Conservation (phyloP, 1,139 yeast species). For the Arxiozyma heterogenica region DNA sequence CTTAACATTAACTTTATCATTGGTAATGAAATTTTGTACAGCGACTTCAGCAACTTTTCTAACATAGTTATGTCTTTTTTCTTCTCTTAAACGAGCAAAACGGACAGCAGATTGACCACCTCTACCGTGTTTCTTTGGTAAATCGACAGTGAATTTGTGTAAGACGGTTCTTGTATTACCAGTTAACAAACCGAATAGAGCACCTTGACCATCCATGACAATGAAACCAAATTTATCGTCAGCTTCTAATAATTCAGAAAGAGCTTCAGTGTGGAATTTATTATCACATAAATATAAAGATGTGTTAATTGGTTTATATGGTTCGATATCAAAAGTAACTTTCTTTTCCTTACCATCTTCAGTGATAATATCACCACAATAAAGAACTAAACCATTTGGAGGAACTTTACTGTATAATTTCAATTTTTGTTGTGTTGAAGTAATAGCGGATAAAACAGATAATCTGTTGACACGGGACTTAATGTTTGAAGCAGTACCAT, state of each 20-base stretch:
- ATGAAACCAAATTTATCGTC: slow-evolving; percentile 96
- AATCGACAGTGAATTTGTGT: slow-evolving; percentile 92
- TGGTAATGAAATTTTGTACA: slow-evolving; percentile 88
- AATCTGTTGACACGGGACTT: slow-evolving; percentile 94
- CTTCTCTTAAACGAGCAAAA: slow-evolving; percentile 97
- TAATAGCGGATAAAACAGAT: slow-evolving; percentile 91
- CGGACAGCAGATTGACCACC: slow-evolving; percentile 99
- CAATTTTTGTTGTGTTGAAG: slow-evolving; percentile 93
- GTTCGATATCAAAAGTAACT: slow-evolving; percentile 90
- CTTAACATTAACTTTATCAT: slow-evolving; percentile 85
- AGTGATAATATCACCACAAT: slow-evolving; percentile 96
- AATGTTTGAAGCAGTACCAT: slow-evolving; percentile 96
- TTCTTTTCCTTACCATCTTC: slow-evolving; percentile 97
- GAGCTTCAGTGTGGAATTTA: slow-evolving; percentile 95
- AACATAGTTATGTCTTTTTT: slow-evolving; percentile 95
- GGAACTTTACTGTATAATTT: slow-evolving; percentile 86
- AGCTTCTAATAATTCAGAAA: slow-evolving; percentile 84
- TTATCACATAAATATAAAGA: slow-evolving; percentile 93
- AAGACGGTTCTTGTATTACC: slow-evolving; percentile 95
- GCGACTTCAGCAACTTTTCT: slow-evolving; percentile 98
- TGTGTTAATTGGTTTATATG: slow-evolving; percentile 96
- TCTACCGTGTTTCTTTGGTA: slow-evolving; percentile 99
- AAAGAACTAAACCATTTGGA: slow-evolving; percentile 84
- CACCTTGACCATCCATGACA: slow-evolving; percentile 98
- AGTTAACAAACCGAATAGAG: slow-evolving; percentile 88